A percentile compares a stretch with the other conserved stretches of the same genome.
Evolutionary conservation across 768 basidiomycete species (phyloP).

Genomic region (Amanita pseudoporphyria): DNA sequence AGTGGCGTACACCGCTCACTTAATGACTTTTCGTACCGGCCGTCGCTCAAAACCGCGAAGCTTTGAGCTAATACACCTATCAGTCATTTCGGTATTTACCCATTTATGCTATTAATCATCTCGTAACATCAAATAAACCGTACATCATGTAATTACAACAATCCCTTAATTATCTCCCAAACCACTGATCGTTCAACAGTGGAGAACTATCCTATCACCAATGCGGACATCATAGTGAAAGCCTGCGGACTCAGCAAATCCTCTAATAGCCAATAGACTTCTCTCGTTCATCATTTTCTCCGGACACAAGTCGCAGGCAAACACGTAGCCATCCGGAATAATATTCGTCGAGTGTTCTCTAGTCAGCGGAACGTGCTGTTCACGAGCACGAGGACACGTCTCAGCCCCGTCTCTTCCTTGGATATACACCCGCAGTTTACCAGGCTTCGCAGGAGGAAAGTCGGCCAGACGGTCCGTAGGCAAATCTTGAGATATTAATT

Average conservation of each 20-base stretch:
- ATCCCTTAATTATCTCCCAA: no score
- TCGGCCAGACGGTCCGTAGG: background rate
- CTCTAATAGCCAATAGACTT: background rate
- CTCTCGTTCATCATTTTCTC: background rate
- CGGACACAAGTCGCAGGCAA: background rate
- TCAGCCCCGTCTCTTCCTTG: background rate
- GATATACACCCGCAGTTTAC: background rate
- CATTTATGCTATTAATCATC: no score
- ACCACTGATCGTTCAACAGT: background rate
- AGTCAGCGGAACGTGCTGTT: background rate
- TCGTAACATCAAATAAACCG: no score
- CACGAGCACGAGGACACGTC: background rate
- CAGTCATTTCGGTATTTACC: no score
- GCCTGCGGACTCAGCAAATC: background rate
- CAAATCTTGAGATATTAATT: background rate
- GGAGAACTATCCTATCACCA: background rate
- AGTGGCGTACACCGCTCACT: no score
- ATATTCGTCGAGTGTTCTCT: background rate
- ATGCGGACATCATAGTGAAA: background rate
- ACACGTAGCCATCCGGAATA: background rate
- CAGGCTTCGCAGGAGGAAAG: background rate
- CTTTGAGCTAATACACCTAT: no score
- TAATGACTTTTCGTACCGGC: no score
- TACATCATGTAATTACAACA: no score
- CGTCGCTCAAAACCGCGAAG: no score